Base-by-base conservation (phyloP, 225 moss, liverwort and hornwort species). In the Sphagnum contortum region DNA sequence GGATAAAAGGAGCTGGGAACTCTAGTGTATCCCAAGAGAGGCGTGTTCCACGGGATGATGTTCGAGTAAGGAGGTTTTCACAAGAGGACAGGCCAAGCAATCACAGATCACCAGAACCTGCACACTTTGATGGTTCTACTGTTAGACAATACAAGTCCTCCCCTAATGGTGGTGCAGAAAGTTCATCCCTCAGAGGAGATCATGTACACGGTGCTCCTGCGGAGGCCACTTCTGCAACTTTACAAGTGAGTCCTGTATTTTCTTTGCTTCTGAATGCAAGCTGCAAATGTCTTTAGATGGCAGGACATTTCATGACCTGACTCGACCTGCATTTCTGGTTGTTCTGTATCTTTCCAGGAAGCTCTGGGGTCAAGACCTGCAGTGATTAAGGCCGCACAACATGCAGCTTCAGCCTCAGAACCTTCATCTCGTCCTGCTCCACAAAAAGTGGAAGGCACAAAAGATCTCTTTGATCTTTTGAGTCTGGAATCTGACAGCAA, bases 381-480 rank as follows among this genome's bases (percentile, higher is more conserved):
- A 68, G 64, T 77, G 10, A 76, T 90, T 6, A 85, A 57, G 67
- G 83, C 82, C 50, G 84, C 94, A 44, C 84, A 78, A 6, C 29
- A 29, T 29, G 29, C 29, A 29, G 29, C 29, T 29, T 29, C 29
- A 29, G 29, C 29, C 29, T 29, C 29, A 29, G 29, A 29, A 29
- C 80, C 59, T 59, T 66, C 83, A 12, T 48, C 61, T 52, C 69
- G 69, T 74, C 67, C 82, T 64, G 61, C 29, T 29, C 29, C 73
- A 29, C 79, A 73, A 12, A 87, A 87, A 60, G 64, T 69, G 70
- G 95, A 83, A 75, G 79, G 82, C 65, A 81, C 88, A 68, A 80
- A 80, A 50, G 78, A 91, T 76, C 76, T 90, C 45, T 83, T 92
- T 50, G 96, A 90, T 70, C 75, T 92, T 8, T 87, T 92, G 10